A percentile compares a stretch with the other conserved stretches of the same genome.
These are phyloP conservation scores for Lunularia cruciata DNA, from an alignment of 225 moss, liverwort and hornwort species.

Conservation along the genomic window DNA sequence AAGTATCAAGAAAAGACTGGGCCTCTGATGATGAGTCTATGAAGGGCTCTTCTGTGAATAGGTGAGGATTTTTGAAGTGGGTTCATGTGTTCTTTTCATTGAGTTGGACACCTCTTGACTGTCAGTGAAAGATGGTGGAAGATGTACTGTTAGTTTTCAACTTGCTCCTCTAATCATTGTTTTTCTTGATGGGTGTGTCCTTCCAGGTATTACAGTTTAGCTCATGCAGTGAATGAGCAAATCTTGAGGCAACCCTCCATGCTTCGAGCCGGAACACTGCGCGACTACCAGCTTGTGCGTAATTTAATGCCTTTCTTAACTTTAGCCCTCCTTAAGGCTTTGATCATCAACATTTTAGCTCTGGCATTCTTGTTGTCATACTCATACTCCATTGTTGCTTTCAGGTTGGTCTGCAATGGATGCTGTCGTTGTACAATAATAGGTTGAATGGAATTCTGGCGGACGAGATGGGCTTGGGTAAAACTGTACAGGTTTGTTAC, in stretches of 20 bases:
- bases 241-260: slow-evolving; percentile 89
- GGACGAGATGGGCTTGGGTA: slow-evolving; percentile 99
- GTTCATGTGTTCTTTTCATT: too few relatives aligned
- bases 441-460: slow-evolving; percentile 98
- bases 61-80: slow-evolving; percentile 61
- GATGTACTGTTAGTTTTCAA: too few relatives aligned
- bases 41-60: slow-evolving; percentile 78
- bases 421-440: slow-evolving; percentile 99
- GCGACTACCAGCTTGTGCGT: slow-evolving; percentile 96
- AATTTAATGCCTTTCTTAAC: neutral
- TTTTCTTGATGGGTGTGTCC: too few relatives aligned
- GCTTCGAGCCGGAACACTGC: slow-evolving; percentile 86
- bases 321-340: too few relatives aligned
- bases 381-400: neutral
- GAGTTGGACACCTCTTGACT: too few relatives aligned
- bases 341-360: too few relatives aligned
- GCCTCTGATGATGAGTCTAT: slow-evolving; percentile 49
- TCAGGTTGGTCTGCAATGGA: slow-evolving; percentile 99
- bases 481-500: slow-evolving; percentile 87
- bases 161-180: too few relatives aligned
- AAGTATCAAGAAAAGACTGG: slow-evolving; percentile 73
- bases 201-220: slow-evolving; percentile 91
- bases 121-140: too few relatives aligned
- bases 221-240: slow-evolving; percentile 96
- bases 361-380: too few relatives aligned